These are phyloP conservation scores for Ricinus communis DNA, from an alignment of 345 rosid genomes.

Conservation along the genomic window DNA sequence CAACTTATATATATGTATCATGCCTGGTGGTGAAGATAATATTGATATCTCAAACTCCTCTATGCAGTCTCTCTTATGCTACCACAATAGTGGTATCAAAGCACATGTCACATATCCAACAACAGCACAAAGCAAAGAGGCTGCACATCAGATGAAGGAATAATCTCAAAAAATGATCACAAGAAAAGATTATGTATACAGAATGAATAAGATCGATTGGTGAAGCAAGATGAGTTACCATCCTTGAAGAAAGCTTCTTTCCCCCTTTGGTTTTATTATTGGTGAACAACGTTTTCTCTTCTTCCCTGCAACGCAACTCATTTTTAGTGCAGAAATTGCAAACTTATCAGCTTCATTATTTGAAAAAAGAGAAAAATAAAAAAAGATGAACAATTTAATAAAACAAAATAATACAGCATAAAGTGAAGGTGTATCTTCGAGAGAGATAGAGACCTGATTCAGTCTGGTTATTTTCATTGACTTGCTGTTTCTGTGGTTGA, in stretches of 20 bases:
- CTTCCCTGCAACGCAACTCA: constrained; percentile 6
- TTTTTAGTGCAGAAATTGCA: no score
- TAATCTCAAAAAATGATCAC: neutral
- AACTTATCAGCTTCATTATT: neutral
- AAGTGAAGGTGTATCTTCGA: neutral
- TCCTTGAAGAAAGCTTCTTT: constrained; percentile 7
- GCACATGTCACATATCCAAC: constrained; percentile 4
- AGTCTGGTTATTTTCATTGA: neutral
- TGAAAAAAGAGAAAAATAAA: no score
- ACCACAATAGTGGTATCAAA: neutral
- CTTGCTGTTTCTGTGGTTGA: neutral
- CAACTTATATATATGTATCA: no score
- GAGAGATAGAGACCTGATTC: neutral
- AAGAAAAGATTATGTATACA: no score
- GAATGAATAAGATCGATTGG: neutral
- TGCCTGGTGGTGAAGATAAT: no score
- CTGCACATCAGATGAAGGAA: constrained; percentile 5
- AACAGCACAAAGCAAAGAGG: constrained; percentile 10
- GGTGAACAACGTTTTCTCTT: neutral
- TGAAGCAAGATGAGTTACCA: constrained; percentile 1
- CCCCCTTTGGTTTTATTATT: neutral
- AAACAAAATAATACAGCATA: no score
- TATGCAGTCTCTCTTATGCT: neutral
- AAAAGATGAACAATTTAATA: no score
- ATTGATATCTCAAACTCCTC: no score